Conservation (phyloP, 1,284 basidiomycete species). For the Apiotrichum domesticum region DNA sequence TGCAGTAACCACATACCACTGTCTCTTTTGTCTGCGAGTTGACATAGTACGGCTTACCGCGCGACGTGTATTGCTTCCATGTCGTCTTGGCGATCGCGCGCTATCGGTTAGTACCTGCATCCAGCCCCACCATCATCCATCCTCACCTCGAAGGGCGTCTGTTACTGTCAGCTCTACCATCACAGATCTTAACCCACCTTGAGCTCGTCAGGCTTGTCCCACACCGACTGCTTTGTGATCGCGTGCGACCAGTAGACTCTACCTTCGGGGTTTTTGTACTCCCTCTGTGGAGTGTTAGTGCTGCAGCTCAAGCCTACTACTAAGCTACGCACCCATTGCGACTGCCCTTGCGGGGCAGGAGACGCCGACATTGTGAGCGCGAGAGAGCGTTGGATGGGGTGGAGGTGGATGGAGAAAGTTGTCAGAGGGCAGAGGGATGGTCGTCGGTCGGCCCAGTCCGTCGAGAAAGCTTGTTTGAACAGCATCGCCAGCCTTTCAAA, state of each 20-base stretch:
- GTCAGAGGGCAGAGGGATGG: too few relatives aligned
- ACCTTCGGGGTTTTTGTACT: slow-evolving; percentile 45
- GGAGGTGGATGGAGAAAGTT: too few relatives aligned
- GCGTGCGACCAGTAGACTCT: slow-evolving; percentile 47
- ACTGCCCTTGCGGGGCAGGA: slow-evolving; percentile 14
- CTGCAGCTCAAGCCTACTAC: neutral
- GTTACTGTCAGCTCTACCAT: slow-evolving; percentile 49
- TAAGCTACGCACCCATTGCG: slow-evolving; percentile 21
- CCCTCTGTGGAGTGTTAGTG: slow-evolving; percentile 21
- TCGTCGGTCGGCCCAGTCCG: too few relatives aligned
- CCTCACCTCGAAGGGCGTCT: slow-evolving; percentile 76
- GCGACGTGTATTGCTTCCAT: slow-evolving; percentile 88
- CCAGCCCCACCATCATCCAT: neutral
- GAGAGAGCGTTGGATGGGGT: too few relatives aligned
- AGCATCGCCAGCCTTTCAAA: too few relatives aligned
- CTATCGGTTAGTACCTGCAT: slow-evolving; percentile 45
- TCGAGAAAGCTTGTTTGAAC: too few relatives aligned
- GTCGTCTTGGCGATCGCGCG: slow-evolving; percentile 74
- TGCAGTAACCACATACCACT: slow-evolving; percentile 9
- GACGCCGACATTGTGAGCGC: slow-evolving; percentile 16
- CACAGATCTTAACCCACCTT: slow-evolving; percentile 19
- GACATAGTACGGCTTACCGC: slow-evolving; percentile 87
- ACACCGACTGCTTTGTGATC: slow-evolving; percentile 46
- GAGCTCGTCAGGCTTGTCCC: slow-evolving; percentile 49
- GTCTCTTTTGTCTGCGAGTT: slow-evolving; percentile 55